A percentile compares a stretch with the other conserved stretches of the same genome.
phyloP scores from a whole-genome alignment of 495 filamentous ascomycete genomes.

The Penicillium verhagenii region DNA sequence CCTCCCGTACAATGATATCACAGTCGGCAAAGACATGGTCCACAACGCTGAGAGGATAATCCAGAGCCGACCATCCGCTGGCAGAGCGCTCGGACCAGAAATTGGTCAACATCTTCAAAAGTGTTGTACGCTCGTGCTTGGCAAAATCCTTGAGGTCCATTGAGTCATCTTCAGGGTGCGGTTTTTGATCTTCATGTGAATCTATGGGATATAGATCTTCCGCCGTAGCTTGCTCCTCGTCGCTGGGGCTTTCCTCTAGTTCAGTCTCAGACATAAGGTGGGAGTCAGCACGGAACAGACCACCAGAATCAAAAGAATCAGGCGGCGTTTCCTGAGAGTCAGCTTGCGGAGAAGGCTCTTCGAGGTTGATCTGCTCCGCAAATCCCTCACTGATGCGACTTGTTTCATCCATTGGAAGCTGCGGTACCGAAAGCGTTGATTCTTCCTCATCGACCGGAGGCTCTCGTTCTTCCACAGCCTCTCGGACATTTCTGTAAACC shows the following conservation, averaged over 20 bases:
- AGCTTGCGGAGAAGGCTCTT: conserved; percentile 18
- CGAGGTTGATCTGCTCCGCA: conserved; percentile 18
- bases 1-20: conserved; percentile 95
- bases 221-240: conserved; percentile 61
- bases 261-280: conserved; percentile 67
- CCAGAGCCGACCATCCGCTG: conserved; percentile 90
- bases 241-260: conserved; percentile 59
- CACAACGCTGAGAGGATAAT: conserved; percentile 82
- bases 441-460: conserved; percentile 65
- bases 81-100: conserved; percentile 99
- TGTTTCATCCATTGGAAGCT: conserved; percentile 27
- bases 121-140: conserved; percentile 84
- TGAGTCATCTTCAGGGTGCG: conserved; percentile 54
- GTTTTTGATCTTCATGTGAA: conserved; percentile 59
- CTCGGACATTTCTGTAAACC: conserved; percentile 87
- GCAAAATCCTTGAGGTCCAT: conserved; percentile 72
- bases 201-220: conserved; percentile 69
- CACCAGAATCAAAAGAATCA: conserved; percentile 50
- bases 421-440: conserved; percentile 27
- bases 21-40: conserved; percentile 97
- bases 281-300: conserved; percentile 47
- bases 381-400: conserved; percentile 30
- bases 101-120: conserved; percentile 91
- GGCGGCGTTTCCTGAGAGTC: conserved; percentile 26
- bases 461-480: conserved; percentile 85